These are phyloP conservation scores for Septoria petroselini DNA, from an alignment of 2,329 filamentous ascomycete species.

Conservation along the genomic window DNA sequence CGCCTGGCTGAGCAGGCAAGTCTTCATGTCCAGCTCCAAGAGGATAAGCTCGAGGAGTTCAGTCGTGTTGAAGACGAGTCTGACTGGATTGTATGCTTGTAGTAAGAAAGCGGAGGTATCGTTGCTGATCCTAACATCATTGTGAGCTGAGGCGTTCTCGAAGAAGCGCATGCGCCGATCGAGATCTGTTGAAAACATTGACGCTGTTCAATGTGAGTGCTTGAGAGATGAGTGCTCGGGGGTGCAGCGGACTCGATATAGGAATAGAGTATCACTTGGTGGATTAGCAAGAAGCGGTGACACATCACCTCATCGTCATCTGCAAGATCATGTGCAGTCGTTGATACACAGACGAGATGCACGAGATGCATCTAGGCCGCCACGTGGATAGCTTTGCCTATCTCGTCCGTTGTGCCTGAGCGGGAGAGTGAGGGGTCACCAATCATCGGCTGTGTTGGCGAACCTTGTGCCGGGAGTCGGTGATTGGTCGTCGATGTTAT, in stretches of 20 bases:
- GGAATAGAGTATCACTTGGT: neutral
- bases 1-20: conserved; percentile 11
- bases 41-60: conserved; percentile 18
- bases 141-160: neutral
- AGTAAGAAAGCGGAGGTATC: neutral
- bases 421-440: neutral
- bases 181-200: conserved; percentile 10
- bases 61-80: conserved; percentile 15
- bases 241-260: neutral
- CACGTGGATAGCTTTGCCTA: conserved; percentile 6
- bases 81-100: conserved; percentile 12
- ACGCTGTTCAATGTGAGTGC: neutral
- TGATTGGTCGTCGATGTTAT: too few relatives aligned
- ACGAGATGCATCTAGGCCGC: conserved; percentile 1
- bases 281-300: conserved; percentile 5
- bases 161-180: conserved; percentile 7
- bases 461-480: too few relatives aligned
- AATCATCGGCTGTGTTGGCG: neutral
- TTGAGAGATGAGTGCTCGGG: neutral
- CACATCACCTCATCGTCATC: conserved; percentile 9
- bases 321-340: conserved; percentile 9
- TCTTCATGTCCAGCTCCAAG: conserved; percentile 14
- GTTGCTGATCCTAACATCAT: neutral
- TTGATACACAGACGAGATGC: neutral
- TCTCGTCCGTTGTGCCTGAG: conserved; percentile 2